Evolutionary conservation across 2,329 filamentous ascomycete genomes (phyloP).

Genomic region (Cladobotryum protrusum): DNA sequence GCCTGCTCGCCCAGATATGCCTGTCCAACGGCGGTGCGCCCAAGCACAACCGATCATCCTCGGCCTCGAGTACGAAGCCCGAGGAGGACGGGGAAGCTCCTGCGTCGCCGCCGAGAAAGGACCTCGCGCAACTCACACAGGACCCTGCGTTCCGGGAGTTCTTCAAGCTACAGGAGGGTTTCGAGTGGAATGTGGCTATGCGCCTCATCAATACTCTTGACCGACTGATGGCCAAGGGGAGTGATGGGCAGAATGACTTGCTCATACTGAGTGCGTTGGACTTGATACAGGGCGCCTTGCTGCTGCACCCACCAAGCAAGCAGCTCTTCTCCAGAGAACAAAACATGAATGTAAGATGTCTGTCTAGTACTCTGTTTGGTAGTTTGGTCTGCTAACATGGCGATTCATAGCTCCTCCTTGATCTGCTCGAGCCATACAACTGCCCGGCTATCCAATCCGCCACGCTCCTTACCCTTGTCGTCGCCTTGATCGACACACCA

Average conservation of each 20-base stretch:
- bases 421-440: conserved; percentile 88
- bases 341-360: conserved; percentile 74
- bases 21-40: conserved; percentile 46
- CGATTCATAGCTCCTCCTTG: conserved; percentile 69
- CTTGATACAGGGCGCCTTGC: conserved; percentile 77
- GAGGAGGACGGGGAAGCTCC: conserved; percentile 32
- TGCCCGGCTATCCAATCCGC: conserved; percentile 88
- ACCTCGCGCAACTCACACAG: conserved; percentile 62
- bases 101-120: conserved; percentile 45
- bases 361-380: too few relatives aligned
- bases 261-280: conserved; percentile 85
- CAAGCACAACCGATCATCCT: conserved; percentile 12
- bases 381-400: conserved; percentile 9
- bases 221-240: conserved; percentile 74
- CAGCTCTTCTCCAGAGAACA: conserved; percentile 80
- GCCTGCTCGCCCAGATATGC: conserved; percentile 89
- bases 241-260: conserved; percentile 77
- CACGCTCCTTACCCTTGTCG: conserved; percentile 83
- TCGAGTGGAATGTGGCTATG: conserved; percentile 94
- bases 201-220: conserved; percentile 82
- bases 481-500: conserved; percentile 78
- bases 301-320: conserved; percentile 87
- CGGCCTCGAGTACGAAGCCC: conserved; percentile 14
- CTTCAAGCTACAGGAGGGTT: conserved; percentile 93
- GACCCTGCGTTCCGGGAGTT: conserved; percentile 93